Evolutionary conservation across 768 basidiomycete species (phyloP).

Genomic region (Boletus speciosus): DNA sequence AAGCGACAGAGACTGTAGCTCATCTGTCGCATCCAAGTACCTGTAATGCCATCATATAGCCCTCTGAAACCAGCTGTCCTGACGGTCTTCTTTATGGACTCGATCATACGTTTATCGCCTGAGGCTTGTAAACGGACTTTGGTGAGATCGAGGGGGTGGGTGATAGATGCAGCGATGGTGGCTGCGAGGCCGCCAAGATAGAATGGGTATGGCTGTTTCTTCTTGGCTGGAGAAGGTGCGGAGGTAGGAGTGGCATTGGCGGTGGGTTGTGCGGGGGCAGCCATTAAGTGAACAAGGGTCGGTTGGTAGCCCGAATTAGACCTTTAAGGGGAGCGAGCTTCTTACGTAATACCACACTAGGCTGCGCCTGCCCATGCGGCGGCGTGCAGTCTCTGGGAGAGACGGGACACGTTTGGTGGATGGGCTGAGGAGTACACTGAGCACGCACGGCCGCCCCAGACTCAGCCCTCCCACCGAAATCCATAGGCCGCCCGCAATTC

Average conservation of each 20-base stretch:
- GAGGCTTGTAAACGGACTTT: slow-evolving; percentile 91
- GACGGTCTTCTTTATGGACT: slow-evolving; percentile 78
- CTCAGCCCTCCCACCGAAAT: background rate
- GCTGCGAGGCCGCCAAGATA: slow-evolving; percentile 87
- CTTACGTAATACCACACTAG: slow-evolving; percentile 13
- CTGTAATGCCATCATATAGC: slow-evolving; percentile 81
- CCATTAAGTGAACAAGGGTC: slow-evolving; percentile 12
- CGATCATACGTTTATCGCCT: slow-evolving; percentile 88
- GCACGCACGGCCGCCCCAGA: background rate
- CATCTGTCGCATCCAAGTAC: slow-evolving; percentile 91
- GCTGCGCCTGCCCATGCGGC: too few relatives aligned
- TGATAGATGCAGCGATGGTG: slow-evolving; percentile 84
- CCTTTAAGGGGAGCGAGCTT: slow-evolving; percentile 6
- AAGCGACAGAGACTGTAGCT: slow-evolving; percentile 90
- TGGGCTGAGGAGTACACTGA: background rate
- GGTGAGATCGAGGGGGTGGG: slow-evolving; percentile 84
- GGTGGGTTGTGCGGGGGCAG: slow-evolving; percentile 9
- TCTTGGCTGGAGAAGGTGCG: slow-evolving; percentile 17
- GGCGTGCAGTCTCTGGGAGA: background rate
- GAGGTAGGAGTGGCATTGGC: slow-evolving; percentile 6
- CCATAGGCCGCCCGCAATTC: background rate
- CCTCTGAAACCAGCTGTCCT: slow-evolving; percentile 70
- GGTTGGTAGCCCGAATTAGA: background rate
- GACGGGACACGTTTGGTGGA: background rate
- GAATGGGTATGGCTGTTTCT: slow-evolving; percentile 79